Base-by-base conservation (phyloP, 1,284 basidiomycete genomes). In the Ceratobasidium sp. region DNA sequence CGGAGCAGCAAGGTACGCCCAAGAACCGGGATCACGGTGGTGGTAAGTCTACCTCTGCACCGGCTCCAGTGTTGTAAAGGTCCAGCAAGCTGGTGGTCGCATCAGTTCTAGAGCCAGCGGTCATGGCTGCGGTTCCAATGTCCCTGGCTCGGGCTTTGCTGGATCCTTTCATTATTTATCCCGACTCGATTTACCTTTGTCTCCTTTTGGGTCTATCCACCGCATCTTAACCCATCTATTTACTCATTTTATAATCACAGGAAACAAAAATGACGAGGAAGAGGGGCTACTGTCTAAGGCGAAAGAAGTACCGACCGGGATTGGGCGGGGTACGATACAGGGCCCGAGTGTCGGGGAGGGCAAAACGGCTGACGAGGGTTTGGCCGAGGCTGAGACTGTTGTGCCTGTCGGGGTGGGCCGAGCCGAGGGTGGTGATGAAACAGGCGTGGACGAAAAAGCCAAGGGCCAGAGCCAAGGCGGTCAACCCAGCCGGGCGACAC, bases 31-130 rank as follows among this genome's bases (percentile, higher is more conserved):
- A 33, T 46, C n/a, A n/a, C n/a, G 42, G 23, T 20, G 59, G 42
- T 26, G 64, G 42, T 66, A 66, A 62, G 59, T 62, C 59, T 62
- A 38, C 59, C 33, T 62, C 59, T 62, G 20, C n/a, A n/a, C n/a
- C n/a, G n/a, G n/a, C n/a, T n/a, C n/a, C n/a, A n/a, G n/a, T n/a
- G n/a, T n/a, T n/a, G n/a, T n/a, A n/a, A n/a, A n/a, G 44, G 6
- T 46, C 44, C 44, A 46, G 44, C 44, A n/a, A n/a, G n/a, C n/a
- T n/a, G 44, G 13, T 13, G 6, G 44, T 13, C 44, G 44, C 44
- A 13, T 13, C 44, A 13, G 44, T 46, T 46, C 15, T 28, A 26
- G 59, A n/a, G n/a, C n/a, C 40, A 12, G 52, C 33, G 57, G 57
- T 26, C 26, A 28, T 15, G 59, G 59, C 17, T 62, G 28, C 40